phyloP scores from a whole-genome alignment of 2,329 filamentous ascomycete species.

The Penicillium sp. region DNA sequence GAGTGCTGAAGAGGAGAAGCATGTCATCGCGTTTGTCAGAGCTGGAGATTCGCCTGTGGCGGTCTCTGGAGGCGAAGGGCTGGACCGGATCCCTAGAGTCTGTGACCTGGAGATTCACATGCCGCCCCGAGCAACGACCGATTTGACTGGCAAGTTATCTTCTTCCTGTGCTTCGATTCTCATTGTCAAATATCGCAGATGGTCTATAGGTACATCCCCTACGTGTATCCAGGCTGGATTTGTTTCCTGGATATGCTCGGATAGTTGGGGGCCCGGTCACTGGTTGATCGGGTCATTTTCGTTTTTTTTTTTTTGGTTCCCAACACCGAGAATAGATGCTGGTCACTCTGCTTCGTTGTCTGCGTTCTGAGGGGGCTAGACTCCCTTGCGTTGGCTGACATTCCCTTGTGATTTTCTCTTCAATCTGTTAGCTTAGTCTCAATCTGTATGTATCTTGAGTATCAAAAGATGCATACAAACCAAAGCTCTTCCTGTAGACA shows the following conservation, averaged over 20 bases:
- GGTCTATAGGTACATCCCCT: constrained; percentile 54
- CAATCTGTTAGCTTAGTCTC: constrained; percentile 15
- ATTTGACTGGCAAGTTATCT: not conserved
- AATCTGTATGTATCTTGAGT: constrained; percentile 16
- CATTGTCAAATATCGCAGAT: constrained; percentile 4
- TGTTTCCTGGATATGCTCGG: constrained; percentile 37
- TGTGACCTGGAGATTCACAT: constrained; percentile 29
- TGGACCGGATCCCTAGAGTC: constrained; percentile 22
- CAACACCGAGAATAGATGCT: constrained; percentile 51
- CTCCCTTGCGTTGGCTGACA: constrained; percentile 24
- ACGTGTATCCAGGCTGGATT: constrained; percentile 49
- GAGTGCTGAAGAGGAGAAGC: not conserved
- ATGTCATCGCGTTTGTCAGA: constrained; percentile 7
- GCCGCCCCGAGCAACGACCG: constrained; percentile 7
- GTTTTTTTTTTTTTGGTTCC: constrained; percentile 10
- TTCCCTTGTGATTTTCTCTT: constrained; percentile 20
- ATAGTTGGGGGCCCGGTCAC: constrained; percentile 25
- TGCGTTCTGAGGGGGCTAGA: constrained; percentile 42
- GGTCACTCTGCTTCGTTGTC: constrained; percentile 31
- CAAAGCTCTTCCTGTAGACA: not conserved
- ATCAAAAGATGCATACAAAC: constrained; percentile 19
- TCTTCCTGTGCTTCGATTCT: not conserved
- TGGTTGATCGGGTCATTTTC: constrained; percentile 24
- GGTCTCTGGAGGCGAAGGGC: constrained; percentile 22
- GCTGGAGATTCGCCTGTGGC: constrained; percentile 28